Evolutionary conservation across 2,329 filamentous ascomycete genomes (phyloP), one percentile per base, ranked within the genome.

Genomic region (Apiospora pterosperma): DNA sequence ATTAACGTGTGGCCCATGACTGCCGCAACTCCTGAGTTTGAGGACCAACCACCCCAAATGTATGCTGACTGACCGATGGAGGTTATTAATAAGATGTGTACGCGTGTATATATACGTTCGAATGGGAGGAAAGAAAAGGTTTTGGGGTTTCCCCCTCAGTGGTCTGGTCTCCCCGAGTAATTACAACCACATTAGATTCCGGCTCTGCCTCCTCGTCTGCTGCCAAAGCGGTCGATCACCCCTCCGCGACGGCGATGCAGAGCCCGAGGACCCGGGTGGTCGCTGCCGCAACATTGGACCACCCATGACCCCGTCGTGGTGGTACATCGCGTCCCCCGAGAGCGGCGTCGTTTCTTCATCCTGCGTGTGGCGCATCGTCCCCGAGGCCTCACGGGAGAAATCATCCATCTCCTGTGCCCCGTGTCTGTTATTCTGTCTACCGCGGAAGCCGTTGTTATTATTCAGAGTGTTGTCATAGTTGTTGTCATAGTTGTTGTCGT

Each of bases 141-240:
- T 5, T 48, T 23, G 14, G n/a, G n/a, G n/a, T 12, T 48, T 48
- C 23, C 2, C 11, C 14, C 28, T 28, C 8, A 11, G 7, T 21
- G n/a, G 4, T 34, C 25, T 55, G 48, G 48, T 55, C 28, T 28
- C 48, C 16, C 48, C 48, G 12, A 60, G 23, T 42, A 28, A 68
- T 77, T 71, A 82, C 75, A 81, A 76, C 81, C 81, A 82, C 76
- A 80, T 80, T 67, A 82, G 65, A 71, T 81, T 85, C 62, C 83
- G 76, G 67, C 76, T 78, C 66, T 80, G 80, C 63, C 79, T 77
- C 64, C 83, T 76, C 62, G 84, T 84, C 74, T 86, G 84, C 73
- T 86, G 83, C 84, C 84, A 86, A 41, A 86, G 73, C 5, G 82
- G 82, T 48, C 81, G 74, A 28, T 78, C 74, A 2, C 75, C 76